Evolutionary conservation across 768 basidiomycete genomes (phyloP), one percentile per base, ranked within the genome.

Genomic region (Rhizopogon roseolus): DNA sequence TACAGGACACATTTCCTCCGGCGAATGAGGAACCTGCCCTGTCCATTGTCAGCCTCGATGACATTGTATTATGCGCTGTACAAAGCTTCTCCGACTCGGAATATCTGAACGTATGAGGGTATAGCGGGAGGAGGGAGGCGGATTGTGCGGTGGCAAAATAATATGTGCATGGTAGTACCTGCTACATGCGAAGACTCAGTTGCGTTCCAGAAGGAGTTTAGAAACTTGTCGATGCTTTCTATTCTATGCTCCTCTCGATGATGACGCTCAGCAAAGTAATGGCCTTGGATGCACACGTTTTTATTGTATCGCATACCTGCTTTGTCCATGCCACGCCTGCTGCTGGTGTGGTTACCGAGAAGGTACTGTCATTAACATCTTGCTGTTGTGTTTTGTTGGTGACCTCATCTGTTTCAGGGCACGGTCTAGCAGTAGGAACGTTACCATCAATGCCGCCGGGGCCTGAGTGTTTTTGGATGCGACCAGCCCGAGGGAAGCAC

Each of bases 291-390:
- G 40, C 44, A 1, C 34, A 34, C 41, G 22, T 10, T 41, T 44
- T 28, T 5, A 42, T 27, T 9, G 40, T 25, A 27, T 36, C 45
- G 9, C 41, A 36, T 16, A 49, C 52, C 43, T 63, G 67, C 40
- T 53, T 52, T 17, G 62, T 76, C 57, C 66, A 70, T 51, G 54
- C 60, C 8, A 67, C 76, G 37, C 66, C 71, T 2, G 40, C 57
- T 6, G 60, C 64, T 13, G 56, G 58, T 8, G 66, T 70, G 2
- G 65, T 71, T n/a, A 70, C 70, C n/a, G 74, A 75, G 36, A 72
- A 68, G 54, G 68, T 73, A n/a, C n/a, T n/a, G n/a, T n/a, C n/a
- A n/a, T n/a, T n/a, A n/a, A n/a, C n/a, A n/a, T n/a, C n/a, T n/a
- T n/a, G n/a, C n/a, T n/a, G n/a, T n/a, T n/a, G n/a, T n/a, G n/a